Percentiles rank a stretch among this genome's conserved stretches.
Evolutionary conservation across 768 basidiomycete species (phyloP).

Genomic region (Antrodiella citrinella): DNA sequence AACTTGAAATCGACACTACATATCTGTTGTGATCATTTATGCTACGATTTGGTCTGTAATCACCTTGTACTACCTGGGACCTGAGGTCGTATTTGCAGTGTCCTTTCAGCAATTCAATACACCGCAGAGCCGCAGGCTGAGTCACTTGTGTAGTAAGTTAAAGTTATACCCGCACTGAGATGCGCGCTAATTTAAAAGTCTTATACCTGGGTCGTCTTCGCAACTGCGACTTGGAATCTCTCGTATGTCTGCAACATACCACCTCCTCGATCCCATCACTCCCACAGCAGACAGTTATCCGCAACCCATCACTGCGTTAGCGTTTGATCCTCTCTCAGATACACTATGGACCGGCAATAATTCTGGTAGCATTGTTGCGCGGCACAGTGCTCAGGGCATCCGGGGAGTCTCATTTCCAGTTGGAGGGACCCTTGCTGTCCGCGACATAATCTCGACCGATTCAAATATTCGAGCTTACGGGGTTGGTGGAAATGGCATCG

Average conservation of each 20-base stretch:
- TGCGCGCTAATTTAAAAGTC: too few species aligned
- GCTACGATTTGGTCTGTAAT: too few species aligned
- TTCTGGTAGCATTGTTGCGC: conserved; percentile 60
- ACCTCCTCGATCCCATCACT: conserved; percentile 15
- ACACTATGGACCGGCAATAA: conserved; percentile 80
- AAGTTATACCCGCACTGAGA: too few species aligned
- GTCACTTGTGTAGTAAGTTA: too few species aligned
- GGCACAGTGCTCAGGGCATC: conserved; percentile 53
- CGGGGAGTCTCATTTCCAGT: conserved; percentile 71
- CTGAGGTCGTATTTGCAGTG: too few species aligned
- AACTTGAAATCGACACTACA: too few species aligned
- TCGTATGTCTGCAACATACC: conserved; percentile 17
- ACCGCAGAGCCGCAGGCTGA: too few species aligned
- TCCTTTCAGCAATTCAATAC: too few species aligned
- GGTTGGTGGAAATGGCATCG: conserved; percentile 53
- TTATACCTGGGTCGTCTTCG: too few species aligned
- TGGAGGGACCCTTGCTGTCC: conserved; percentile 60
- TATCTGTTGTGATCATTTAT: too few species aligned
- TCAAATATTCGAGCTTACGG: conserved; percentile 65
- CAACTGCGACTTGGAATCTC: too few species aligned
- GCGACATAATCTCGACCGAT: conserved; percentile 71
- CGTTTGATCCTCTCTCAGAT: conserved; percentile 89
- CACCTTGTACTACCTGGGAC: too few species aligned
- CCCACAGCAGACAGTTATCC: conserved; percentile 16
- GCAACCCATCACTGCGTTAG: conserved; percentile 63